These are phyloP conservation scores for Artemisia argyi DNA, from an alignment of 129 eudicot species.

Conservation along the genomic window DNA sequence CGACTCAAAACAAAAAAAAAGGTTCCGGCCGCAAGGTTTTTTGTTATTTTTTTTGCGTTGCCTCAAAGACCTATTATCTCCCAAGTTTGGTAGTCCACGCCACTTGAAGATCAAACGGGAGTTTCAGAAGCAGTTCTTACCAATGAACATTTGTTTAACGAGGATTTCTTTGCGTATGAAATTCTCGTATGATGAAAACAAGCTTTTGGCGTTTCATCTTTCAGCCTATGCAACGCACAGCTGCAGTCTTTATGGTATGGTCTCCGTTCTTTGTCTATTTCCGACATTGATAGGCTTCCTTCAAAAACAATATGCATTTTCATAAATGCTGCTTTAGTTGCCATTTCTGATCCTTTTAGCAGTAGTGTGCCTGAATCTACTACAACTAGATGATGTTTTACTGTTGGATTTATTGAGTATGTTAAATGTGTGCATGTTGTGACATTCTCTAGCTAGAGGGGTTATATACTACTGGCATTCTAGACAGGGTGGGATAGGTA, in stretches of 20 bases:
- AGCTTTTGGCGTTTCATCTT: neutral
- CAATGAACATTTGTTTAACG: constrained; percentile 17
- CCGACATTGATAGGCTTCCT: constrained; percentile 8
- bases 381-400: neutral
- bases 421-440: neutral
- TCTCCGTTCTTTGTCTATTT: constrained; percentile 8
- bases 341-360: neutral
- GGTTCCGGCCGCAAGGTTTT: neutral
- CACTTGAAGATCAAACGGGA: constrained; percentile 6
- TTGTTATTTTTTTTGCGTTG: neutral
- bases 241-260: constrained; percentile 13
- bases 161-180: constrained; percentile 27
- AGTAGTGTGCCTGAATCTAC: neutral
- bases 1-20: neutral
- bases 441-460: neutral
- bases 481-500: too few relatives aligned
- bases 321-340: neutral
- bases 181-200: constrained; percentile 20
- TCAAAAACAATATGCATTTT: constrained; percentile 4
- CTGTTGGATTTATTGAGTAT: neutral
- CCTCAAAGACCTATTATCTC: neutral
- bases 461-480: neutral
- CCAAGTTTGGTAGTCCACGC: neutral
- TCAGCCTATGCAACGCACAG: neutral
- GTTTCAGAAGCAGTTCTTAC: constrained; percentile 23